These are phyloP conservation scores for Ophiorrhiza pumila DNA, from an alignment of 257 asterid species.

Conservation along the genomic window DNA sequence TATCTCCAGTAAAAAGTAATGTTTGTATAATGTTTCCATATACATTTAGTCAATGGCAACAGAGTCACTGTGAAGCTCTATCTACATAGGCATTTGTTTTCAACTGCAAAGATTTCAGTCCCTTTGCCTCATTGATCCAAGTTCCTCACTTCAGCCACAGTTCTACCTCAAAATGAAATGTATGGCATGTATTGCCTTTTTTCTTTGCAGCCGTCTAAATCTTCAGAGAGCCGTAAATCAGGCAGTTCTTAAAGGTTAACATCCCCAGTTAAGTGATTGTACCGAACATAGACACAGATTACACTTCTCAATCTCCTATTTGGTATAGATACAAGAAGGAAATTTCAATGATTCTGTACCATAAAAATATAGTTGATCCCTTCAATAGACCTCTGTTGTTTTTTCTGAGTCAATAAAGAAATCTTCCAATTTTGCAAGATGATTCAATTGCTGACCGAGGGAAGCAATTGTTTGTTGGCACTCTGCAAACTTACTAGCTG, in stretches of 20 bases:
- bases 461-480: slow-evolving; percentile 90
- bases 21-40: neutral
- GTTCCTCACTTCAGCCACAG: neutral
- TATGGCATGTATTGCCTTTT: neutral
- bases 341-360: neutral
- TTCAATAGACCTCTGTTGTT: neutral
- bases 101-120: neutral
- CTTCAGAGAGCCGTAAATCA: neutral
- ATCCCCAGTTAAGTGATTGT: neutral
- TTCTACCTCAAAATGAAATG: neutral
- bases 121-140: too few relatives aligned
- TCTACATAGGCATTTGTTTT: neutral
- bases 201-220: neutral
- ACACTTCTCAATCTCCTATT: neutral
- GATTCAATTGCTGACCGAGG: slow-evolving; percentile 64
- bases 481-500: slow-evolving; percentile 65
- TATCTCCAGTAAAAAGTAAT: neutral
- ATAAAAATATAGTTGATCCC: neutral
- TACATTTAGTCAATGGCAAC: neutral
- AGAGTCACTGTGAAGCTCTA: neutral
- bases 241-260: neutral
- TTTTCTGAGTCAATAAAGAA: slow-evolving; percentile 40
- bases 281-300: neutral
- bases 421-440: slow-evolving; percentile 68
- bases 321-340: neutral